These are phyloP conservation scores for Berberis vulgaris DNA, from an alignment of 164 flowering plant genomes.

Conservation along the genomic window DNA sequence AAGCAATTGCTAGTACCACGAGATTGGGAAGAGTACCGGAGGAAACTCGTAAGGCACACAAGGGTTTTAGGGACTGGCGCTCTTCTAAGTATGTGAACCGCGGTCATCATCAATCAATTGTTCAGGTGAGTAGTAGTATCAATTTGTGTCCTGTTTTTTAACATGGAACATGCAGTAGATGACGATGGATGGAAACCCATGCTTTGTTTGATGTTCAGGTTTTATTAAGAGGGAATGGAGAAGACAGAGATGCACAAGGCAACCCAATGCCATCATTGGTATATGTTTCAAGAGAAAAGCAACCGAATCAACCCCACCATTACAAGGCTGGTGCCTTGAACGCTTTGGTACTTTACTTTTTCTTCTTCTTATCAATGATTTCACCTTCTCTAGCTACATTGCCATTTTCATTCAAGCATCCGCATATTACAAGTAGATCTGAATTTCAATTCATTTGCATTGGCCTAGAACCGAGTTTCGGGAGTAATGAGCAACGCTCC, in stretches of 20 bases:
- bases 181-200: neutral
- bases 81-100: constrained; percentile 10
- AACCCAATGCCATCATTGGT: constrained; percentile 35
- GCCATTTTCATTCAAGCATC: neutral
- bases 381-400: neutral
- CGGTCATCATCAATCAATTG: constrained; percentile 26
- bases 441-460: neutral
- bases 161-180: neutral
- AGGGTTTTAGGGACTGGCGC: constrained; percentile 32
- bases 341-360: constrained; percentile 25
- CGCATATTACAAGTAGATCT: too few species aligned
- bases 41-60: constrained; percentile 17
- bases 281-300: constrained; percentile 52
- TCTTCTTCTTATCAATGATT: neutral
- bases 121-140: constrained; percentile 16
- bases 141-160: neutral
- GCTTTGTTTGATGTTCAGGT: neutral
- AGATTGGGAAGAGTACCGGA: constrained; percentile 11
- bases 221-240: constrained; percentile 14
- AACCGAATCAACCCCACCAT: constrained; percentile 31
- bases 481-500: constrained; percentile 28
- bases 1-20: constrained; percentile 14
- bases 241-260: constrained; percentile 30
- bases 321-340: constrained; percentile 65
- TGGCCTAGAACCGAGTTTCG: constrained; percentile 23